Evolutionary conservation across 2,329 filamentous ascomycete genomes (phyloP), one percentile per base, ranked within the genome.

Genomic region (Paramyrothecium sp.): DNA sequence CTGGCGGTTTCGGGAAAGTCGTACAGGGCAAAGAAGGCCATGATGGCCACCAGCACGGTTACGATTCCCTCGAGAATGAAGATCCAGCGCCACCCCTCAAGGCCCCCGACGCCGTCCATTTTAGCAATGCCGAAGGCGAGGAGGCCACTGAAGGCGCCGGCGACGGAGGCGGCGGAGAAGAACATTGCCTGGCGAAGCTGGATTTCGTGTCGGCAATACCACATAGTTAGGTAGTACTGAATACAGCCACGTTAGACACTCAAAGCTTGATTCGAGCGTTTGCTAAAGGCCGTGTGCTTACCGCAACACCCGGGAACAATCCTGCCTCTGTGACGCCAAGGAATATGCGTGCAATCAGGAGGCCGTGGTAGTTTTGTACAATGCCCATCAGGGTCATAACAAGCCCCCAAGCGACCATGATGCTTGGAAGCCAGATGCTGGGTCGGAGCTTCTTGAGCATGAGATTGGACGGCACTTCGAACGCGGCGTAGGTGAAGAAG

Each of bases 1-100:
- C 65, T 82, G 0, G 91, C 90, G 22, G 89, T 86, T 61, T 92
- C 90, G 0, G 92, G 92, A 63, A 92, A 96, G 66, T 96, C 91
- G 63, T 90, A 82, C 1, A 96, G 84, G 61, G 87, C 78, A 77
- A 86, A 93, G 73, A 89, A 92, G 1, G 86, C 86, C 1, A 79
- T 64, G 3, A 87, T 58, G 1, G 90, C 91, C 5, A 92, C 81
- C 1, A 92, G 1, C 1, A 91, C 80, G 0, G 90, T 92, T 0
- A 80, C 81, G 1, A 92, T 79, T 1, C 90, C 90, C 72, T 90
- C 86, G 7, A 90, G 79, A 46, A 90, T 85, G 59, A 88, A 88
- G 55, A 88, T 87, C 86, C 82, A 89, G 11, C 81, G 79, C 84
- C 85, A 89, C 2, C 85, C 85, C 22, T 78, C 74, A 7, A 82